phyloP scores from a whole-genome alignment of 2,329 filamentous ascomycete species.

The Aspergillus carbonarius region DNA sequence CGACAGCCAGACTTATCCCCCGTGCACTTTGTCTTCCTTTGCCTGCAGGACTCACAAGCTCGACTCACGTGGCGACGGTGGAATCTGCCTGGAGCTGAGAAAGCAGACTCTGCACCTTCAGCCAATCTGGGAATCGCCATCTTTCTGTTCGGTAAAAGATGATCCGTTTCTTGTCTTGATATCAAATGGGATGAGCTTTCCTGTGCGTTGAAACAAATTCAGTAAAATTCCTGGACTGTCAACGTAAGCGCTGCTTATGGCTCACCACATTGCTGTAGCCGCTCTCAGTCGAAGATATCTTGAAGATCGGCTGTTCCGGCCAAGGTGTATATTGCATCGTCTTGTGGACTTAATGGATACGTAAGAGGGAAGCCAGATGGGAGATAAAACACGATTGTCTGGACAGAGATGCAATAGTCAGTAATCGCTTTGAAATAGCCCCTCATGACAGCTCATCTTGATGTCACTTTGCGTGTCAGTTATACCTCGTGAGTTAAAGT shows the following conservation, averaged over 20 bases:
- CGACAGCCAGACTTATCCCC: slow-evolving; percentile 46
- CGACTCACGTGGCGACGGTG: slow-evolving; percentile 39
- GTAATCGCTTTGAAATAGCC: background rate
- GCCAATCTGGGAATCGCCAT: slow-evolving; percentile 40
- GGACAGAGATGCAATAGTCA: background rate
- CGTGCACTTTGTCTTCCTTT: slow-evolving; percentile 48
- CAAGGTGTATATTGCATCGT: background rate
- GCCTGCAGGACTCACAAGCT: slow-evolving; percentile 48
- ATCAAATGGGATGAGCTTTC: slow-evolving; percentile 24
- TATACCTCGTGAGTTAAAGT: background rate
- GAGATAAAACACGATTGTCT: background rate
- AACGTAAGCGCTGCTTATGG: too few relatives aligned
- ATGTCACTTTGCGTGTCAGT: background rate
- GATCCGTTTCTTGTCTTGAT: slow-evolving; percentile 23
- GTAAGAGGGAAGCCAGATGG: too few relatives aligned
- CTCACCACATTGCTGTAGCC: background rate
- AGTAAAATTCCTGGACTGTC: background rate
- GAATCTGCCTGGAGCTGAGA: slow-evolving; percentile 34
- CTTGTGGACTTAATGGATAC: background rate
- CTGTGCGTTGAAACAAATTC: slow-evolving; percentile 14
- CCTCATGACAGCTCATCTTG: background rate
- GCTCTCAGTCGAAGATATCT: background rate
- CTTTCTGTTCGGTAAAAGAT: slow-evolving; percentile 26
- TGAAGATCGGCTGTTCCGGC: background rate
- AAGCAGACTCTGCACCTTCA: slow-evolving; percentile 34